Evolutionary conservation across 2,329 filamentous ascomycete species (phyloP).

Genomic region (Ascochyta fabae): DNA sequence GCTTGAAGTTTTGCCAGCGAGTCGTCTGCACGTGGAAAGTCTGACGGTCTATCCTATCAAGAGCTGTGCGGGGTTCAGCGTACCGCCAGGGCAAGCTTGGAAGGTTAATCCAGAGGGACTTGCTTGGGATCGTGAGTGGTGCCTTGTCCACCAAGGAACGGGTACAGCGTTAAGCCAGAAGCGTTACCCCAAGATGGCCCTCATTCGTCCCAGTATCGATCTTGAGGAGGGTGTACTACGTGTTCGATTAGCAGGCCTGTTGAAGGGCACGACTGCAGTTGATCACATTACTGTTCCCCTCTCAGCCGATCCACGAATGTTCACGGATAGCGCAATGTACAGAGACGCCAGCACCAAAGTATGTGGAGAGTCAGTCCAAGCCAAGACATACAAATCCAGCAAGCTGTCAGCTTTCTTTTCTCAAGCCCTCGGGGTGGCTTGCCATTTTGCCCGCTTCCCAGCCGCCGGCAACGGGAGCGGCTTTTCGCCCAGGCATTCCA

Average conservation of each 20-base stretch:
- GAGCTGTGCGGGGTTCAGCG: constrained; percentile 80
- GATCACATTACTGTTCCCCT: constrained; percentile 61
- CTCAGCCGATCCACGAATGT: constrained; percentile 69
- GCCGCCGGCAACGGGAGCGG: constrained; percentile 59
- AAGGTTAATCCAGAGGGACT: constrained; percentile 81
- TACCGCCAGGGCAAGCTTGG: constrained; percentile 73
- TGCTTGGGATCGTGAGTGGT: constrained; percentile 97
- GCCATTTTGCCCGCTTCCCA: constrained; percentile 83
- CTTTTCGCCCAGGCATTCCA: constrained; percentile 70
- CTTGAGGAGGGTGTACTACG: constrained; percentile 69
- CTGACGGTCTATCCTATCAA: constrained; percentile 86
- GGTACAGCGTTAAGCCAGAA: constrained; percentile 88
- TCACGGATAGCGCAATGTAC: constrained; percentile 50
- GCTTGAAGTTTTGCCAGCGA: constrained; percentile 37
- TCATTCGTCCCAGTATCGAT: constrained; percentile 78
- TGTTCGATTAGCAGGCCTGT: constrained; percentile 60
- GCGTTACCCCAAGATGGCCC: constrained; percentile 83
- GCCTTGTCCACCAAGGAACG: constrained; percentile 84
- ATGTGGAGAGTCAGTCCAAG: constrained; percentile 79
- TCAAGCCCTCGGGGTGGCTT: constrained; percentile 75
- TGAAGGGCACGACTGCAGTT: constrained; percentile 39
- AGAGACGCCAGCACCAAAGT: constrained; percentile 68
- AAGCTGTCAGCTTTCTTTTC: constrained; percentile 80
- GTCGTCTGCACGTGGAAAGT: constrained; percentile 53
- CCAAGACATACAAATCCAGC: constrained; percentile 71